Evolutionary conservation across 192 early-diverging fungal genomes (phyloP), one percentile per base, ranked within the genome.

Genomic region (Linnemannia zychae): DNA sequence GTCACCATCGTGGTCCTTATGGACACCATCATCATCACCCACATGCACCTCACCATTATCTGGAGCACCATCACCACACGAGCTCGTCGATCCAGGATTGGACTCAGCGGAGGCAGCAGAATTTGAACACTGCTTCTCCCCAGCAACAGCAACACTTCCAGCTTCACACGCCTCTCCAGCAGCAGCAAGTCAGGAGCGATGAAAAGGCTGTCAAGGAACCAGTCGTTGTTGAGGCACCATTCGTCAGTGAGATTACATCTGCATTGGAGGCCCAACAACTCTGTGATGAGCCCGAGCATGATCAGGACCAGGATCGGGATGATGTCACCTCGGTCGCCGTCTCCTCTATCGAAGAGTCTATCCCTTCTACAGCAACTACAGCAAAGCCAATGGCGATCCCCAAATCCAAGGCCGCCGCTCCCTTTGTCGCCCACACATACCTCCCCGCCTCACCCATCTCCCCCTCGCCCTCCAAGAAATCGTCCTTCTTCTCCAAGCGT

Each of bases 81-180:
- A 40, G 57, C 28, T 77, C 67, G 48, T 77, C 75, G 48, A 77
- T 77, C 49, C 75, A 67, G 46, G 74, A 77, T 20, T 69, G 75
- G 75, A 77, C 75, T 20, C 75, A 77, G 57, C 75, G 75, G 53
- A 46, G 75, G 4, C 75, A 49, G 13, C 53, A 60, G n/a, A 24
- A 7, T 9, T n/a, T 15, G 57, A 6, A n/a, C 6, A 57, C 52
- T 11, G 6, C n/a, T 28, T n/a, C n/a, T 44, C 40, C 9, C 40
- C 22, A 20, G 18, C 52, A 53, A 22, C 57, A 33, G 12, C 57
- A 63, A 13, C 6, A 63, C 24, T 63, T 63, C 24, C 13, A 63
- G 28, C 57, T 63, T 28, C 57, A 77, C 36, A 28, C 18, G 17
- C 31, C 57, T 47, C 16, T 36, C 40, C 71, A 72, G 47, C 40